Evolutionary conservation across 2,329 filamentous ascomycete genomes (phyloP), one percentile per base, ranked within the genome.

Genomic region (Beauveria rudraprayagi): DNA sequence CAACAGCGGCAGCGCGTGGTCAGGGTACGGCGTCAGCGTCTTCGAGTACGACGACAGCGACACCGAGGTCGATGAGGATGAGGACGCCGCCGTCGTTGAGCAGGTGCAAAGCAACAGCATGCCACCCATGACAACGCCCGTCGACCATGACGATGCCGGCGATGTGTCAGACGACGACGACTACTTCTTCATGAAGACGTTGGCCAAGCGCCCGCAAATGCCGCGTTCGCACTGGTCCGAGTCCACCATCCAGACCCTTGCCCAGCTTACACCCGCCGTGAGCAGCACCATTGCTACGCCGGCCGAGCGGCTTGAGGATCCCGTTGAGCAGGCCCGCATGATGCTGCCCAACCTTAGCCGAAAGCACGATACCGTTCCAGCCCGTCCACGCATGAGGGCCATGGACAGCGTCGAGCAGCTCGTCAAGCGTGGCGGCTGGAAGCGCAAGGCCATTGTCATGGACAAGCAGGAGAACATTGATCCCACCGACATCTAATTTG

Each of bases 371-470:
- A 65, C 64, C 6, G 63, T 69, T 11, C 68, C 71, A 19, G 68
- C 67, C 62, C 67, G 75, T 17, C 76, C 76, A n/a, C 70, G 71
- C 14, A 72, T 76, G 68, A 70, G 70, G 66, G 70, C 72, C 10
- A 67, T 73, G 53, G 73, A 75, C 66, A 71, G 69, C 62, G 70
- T 78, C 64, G 74, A 78, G 53, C 70, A 77, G 65, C 75, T 75
- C 41, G 70, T 76, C 65, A 76, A 76, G 69, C 73, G 74, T 17
- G 74, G 75, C 43, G 75, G 76, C 40, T 78, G 75, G 76, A 78
- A 78, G 71, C 70, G 76, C 60, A 69, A 74, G 14, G 76, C 75
- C 55, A 72, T 78, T 47, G 69, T 77, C 68, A 77, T 78, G 61
- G 67, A 73, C 60, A 64, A 69, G 37, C 68, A 75, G 30, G 73